Conservation (phyloP, 176 grass and related monocot species). For the Phoenix dactylifera region DNA sequence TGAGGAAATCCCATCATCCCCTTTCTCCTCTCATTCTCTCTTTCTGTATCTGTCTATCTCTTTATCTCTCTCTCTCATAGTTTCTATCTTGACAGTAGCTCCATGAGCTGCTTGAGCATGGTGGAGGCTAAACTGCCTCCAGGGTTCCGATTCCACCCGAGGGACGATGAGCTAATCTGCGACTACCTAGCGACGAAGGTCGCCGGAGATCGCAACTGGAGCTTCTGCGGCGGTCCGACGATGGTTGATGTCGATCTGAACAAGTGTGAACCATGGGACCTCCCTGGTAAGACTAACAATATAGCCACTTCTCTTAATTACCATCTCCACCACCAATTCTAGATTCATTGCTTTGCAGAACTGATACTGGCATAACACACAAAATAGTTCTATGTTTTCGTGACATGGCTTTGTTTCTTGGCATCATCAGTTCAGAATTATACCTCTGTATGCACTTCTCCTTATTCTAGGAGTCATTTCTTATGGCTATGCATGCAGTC, state of each 20-base stretch:
- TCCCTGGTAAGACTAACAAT: slow-evolving; percentile 44
- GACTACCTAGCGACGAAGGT: slow-evolving; percentile 77
- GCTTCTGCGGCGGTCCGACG: slow-evolving; percentile 24
- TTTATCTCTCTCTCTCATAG: too few relatives aligned
- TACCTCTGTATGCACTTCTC: too few relatives aligned
- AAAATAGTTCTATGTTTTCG: too few relatives aligned
- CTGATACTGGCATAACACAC: too few relatives aligned
- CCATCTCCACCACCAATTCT: too few relatives aligned
- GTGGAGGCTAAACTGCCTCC: slow-evolving; percentile 66
- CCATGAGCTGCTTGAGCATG: slow-evolving; percentile 78
- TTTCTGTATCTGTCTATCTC: neutral
- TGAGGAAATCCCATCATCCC: neutral
- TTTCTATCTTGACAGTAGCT: neutral
- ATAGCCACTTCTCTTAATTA: too few relatives aligned
- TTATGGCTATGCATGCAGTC: too few relatives aligned
- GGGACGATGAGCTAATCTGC: slow-evolving; percentile 73
- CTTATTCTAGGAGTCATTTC: too few relatives aligned
- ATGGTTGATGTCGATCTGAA: slow-evolving; percentile 85
- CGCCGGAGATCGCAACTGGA: slow-evolving; percentile 20
- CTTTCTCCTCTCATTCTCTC: neutral
- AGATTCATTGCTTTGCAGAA: too few relatives aligned
- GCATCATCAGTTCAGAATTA: too few relatives aligned
- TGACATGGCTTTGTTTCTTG: too few relatives aligned
- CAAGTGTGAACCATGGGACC: slow-evolving; percentile 93
- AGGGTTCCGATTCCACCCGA: slow-evolving; percentile 81